These are phyloP conservation scores for Aspergillus amoenus DNA, from an alignment of 2,329 filamentous ascomycete genomes.

Conservation along the genomic window DNA sequence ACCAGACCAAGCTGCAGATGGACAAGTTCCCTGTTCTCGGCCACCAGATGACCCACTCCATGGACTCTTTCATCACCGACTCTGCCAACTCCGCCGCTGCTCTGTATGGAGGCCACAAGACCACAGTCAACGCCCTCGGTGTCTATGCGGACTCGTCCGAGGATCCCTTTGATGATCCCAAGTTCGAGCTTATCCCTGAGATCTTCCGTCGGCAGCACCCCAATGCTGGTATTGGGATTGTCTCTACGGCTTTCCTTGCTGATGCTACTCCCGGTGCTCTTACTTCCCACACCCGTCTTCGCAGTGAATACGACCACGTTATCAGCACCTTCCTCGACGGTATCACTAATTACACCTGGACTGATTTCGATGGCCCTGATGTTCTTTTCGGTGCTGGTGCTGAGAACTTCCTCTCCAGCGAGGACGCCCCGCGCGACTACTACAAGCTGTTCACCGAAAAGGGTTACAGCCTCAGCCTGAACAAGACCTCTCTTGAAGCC, in stretches of 20 bases:
- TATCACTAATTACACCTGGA: slow-evolving; percentile 79
- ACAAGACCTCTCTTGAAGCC: slow-evolving; percentile 68
- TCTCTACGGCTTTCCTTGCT: slow-evolving; percentile 71
- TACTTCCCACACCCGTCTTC: slow-evolving; percentile 69
- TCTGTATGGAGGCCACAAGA: slow-evolving; percentile 81
- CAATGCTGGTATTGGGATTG: slow-evolving; percentile 61
- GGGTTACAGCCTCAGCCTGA: slow-evolving; percentile 69
- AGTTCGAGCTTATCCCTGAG: slow-evolving; percentile 75
- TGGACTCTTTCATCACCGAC: slow-evolving; percentile 83
- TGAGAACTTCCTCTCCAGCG: slow-evolving; percentile 73
- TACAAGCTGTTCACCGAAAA: slow-evolving; percentile 67
- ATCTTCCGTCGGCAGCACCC: slow-evolving; percentile 67
- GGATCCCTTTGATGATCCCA: slow-evolving; percentile 76
- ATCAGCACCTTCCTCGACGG: slow-evolving; percentile 76
- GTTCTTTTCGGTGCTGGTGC: slow-evolving; percentile 81
- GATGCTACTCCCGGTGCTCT: slow-evolving; percentile 81
- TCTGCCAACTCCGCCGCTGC: slow-evolving; percentile 82
- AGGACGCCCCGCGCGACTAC: slow-evolving; percentile 58
- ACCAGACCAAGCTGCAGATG: slow-evolving; percentile 71
- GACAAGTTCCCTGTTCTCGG: slow-evolving; percentile 84
- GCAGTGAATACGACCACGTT: slow-evolving; percentile 67
- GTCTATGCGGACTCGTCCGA: slow-evolving; percentile 77
- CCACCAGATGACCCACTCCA: slow-evolving; percentile 85
- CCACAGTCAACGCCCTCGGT: slow-evolving; percentile 76
- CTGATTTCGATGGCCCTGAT: slow-evolving; percentile 69